phyloP scores from a whole-genome alignment of 2,329 filamentous ascomycete genomes.

The Drechslerella coelobrocha region DNA sequence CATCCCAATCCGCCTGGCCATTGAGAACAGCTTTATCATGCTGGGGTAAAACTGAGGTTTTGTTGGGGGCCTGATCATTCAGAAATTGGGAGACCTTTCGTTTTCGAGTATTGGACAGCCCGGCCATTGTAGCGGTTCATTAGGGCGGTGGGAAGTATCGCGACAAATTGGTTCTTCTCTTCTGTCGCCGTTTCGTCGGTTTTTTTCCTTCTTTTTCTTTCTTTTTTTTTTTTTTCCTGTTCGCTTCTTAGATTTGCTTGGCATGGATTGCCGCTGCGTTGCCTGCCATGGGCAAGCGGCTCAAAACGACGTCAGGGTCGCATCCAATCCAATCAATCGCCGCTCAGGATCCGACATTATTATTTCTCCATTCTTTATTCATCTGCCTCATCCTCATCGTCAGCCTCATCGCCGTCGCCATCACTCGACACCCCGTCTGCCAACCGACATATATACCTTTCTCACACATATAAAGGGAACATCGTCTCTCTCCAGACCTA shows the following conservation, averaged over 20 bases:
- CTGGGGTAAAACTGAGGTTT: constrained; percentile 11
- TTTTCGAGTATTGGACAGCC: constrained; percentile 25
- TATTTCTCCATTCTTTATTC: not conserved
- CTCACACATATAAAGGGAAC: not conserved
- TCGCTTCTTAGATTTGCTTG: too few relatives aligned
- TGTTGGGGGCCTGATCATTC: constrained; percentile 29
- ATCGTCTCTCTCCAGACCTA: not conserved
- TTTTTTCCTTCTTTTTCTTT: not conserved
- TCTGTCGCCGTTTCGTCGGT: constrained; percentile 2
- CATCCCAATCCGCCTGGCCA: constrained; percentile 43
- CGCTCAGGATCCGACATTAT: not conserved
- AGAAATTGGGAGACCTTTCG: constrained; percentile 47
- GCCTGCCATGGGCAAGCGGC: not conserved
- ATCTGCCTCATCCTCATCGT: constrained; percentile 15
- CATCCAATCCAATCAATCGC: not conserved
- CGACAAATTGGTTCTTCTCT: not conserved
- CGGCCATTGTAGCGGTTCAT: constrained; percentile 19
- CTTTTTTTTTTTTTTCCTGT: not conserved
- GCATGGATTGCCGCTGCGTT: too few relatives aligned
- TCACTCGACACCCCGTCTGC: not conserved
- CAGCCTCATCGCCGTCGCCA: not conserved
- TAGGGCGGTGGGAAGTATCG: not conserved
- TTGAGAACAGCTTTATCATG: constrained; percentile 39
- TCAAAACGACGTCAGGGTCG: not conserved
- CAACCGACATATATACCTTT: not conserved